Evolutionary conservation across 2,329 filamentous ascomycete genomes (phyloP).

Genomic region (Calonectria crousiana): DNA sequence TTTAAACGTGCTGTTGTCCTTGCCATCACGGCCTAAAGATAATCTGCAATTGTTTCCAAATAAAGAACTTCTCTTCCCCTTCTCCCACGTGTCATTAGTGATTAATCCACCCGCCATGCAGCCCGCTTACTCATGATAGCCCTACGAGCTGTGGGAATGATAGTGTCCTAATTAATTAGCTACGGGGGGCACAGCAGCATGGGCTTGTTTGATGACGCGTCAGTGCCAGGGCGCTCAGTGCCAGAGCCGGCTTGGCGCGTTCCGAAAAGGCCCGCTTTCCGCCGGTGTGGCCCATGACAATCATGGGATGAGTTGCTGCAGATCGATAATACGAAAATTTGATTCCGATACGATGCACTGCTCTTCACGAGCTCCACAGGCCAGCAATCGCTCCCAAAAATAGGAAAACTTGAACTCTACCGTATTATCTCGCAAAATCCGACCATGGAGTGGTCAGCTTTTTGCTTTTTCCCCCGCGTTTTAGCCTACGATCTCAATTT

Average conservation of each 20-base stretch:
- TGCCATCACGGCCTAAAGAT: background rate
- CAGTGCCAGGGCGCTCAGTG: background rate
- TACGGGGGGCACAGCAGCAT: background rate
- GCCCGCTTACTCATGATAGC: background rate
- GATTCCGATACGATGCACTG: slow-evolving; percentile 3
- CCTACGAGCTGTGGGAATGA: background rate
- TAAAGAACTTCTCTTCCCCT: background rate
- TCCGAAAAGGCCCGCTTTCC: background rate
- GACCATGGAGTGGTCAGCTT: too few relatives aligned
- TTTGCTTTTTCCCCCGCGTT: too few relatives aligned
- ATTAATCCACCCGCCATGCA: too few relatives aligned
- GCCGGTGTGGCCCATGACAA: background rate
- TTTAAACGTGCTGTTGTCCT: background rate
- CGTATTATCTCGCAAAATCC: too few relatives aligned
- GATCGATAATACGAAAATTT: background rate
- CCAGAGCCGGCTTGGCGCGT: background rate
- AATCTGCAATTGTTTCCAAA: background rate
- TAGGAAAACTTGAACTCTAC: too few relatives aligned
- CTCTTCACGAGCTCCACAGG: too few relatives aligned
- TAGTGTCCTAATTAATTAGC: background rate
- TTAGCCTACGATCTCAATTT: too few relatives aligned
- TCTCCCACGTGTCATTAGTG: too few relatives aligned
- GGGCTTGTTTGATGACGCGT: background rate
- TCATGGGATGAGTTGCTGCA: background rate
- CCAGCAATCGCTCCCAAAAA: slow-evolving; percentile 37